Percentiles rank a stretch among this genome's conserved stretches.
phyloP scores from a whole-genome alignment of 2,329 filamentous ascomycete genomes.

The Colletotrichum kahawae region DNA sequence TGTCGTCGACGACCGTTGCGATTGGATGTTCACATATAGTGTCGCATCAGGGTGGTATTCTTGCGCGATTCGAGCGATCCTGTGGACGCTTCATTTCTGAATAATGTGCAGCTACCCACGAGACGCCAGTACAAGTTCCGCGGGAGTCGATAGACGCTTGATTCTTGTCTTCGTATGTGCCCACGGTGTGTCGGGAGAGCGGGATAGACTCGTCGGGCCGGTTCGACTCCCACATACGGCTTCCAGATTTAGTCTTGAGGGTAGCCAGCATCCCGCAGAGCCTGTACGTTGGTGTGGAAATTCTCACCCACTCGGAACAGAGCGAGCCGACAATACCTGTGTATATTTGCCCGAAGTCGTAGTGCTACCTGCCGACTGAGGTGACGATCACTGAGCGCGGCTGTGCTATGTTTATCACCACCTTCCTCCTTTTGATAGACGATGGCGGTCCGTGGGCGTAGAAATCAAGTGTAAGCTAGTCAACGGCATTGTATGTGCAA shows the following conservation, averaged over 20 bases:
- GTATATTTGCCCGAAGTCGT: not conserved
- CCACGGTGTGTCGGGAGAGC: not conserved
- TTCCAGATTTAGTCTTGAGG: not conserved
- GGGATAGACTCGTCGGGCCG: not conserved
- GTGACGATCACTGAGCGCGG: not conserved
- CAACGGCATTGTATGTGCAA: not conserved
- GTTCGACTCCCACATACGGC: not conserved
- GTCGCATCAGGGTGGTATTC: not conserved
- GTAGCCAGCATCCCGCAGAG: not conserved
- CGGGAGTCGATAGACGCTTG: not conserved
- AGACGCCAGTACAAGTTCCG: not conserved
- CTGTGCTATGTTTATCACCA: not conserved
- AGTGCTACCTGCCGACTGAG: not conserved
- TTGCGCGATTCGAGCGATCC: not conserved
- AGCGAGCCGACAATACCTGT: not conserved
- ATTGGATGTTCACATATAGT: not conserved
- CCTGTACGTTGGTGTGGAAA: not conserved
- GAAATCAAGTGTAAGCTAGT: not conserved
- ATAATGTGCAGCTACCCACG: not conserved
- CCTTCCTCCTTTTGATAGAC: not conserved
- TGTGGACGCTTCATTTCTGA: not conserved
- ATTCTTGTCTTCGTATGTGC: not conserved
- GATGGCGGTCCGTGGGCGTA: not conserved
- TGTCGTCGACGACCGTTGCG: constrained; percentile 2
- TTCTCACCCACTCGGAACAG: not conserved